Conservation (phyloP, 73 alveolate genomes). For the Uronychia binucleata region DNA sequence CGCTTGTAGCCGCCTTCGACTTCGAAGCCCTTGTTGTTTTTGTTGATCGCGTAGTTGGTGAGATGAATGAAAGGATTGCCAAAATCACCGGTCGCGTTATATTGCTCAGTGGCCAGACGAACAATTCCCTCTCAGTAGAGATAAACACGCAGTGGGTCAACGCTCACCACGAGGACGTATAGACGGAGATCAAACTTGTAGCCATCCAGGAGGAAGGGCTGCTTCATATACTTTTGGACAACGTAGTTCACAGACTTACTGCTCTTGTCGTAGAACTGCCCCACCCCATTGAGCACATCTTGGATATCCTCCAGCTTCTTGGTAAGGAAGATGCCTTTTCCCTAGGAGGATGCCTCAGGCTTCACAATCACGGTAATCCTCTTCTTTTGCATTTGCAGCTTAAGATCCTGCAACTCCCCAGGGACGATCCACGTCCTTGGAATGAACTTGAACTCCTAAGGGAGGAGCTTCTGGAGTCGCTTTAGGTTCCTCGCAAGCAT, state of each 20-base stretch:
- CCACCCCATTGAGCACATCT: neutral
- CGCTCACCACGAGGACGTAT: slow-evolving; percentile 78
- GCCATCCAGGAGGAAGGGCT: slow-evolving; percentile 78
- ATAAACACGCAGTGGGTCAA: slow-evolving; percentile 81
- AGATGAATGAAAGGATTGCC: slow-evolving; percentile 83
- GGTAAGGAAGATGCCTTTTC: slow-evolving; percentile 30
- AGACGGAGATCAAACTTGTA: slow-evolving; percentile 84
- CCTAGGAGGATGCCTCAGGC: slow-evolving; percentile 41
- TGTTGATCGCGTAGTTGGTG: slow-evolving; percentile 88
- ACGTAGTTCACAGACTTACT: slow-evolving; percentile 33
- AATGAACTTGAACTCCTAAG: slow-evolving; percentile 51
- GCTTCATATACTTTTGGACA: slow-evolving; percentile 75
- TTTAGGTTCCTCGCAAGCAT: slow-evolving; percentile 61
- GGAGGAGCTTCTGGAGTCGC: slow-evolving; percentile 40
- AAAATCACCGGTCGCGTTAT: slow-evolving; percentile 37
- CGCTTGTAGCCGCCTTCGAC: neutral
- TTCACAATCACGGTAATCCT: slow-evolving; percentile 25
- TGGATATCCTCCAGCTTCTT: slow-evolving; percentile 13
- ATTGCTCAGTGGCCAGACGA: slow-evolving; percentile 86
- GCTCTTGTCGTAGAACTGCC: neutral
- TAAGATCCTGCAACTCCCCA: slow-evolving; percentile 48
- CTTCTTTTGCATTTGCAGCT: slow-evolving; percentile 9
- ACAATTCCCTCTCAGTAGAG: slow-evolving; percentile 83
- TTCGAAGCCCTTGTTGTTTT: slow-evolving; percentile 50
- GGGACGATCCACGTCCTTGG: slow-evolving; percentile 69